A percentile compares a stretch with the other conserved stretches of the same genome.
These are phyloP conservation scores for Diaporthe vaccinii DNA, from an alignment of 2,329 filamentous ascomycete genomes.

Conservation along the genomic window DNA sequence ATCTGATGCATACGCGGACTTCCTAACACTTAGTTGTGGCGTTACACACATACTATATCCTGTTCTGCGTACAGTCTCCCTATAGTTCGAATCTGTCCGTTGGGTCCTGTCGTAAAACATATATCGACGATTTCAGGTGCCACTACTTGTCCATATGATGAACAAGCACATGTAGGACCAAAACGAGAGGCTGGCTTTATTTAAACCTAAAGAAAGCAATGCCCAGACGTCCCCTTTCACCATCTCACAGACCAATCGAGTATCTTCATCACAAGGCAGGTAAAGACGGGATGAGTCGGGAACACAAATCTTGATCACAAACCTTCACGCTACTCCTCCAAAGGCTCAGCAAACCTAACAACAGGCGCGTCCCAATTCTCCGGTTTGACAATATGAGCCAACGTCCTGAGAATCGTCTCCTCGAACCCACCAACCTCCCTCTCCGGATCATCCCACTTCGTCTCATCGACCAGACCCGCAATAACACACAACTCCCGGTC, in stretches of 20 bases:
- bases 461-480: not conserved
- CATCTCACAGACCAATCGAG: not conserved
- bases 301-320: not conserved
- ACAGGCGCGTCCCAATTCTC: not conserved
- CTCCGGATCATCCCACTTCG: constrained; percentile 15
- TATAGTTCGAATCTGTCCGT: not conserved
- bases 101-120: not conserved
- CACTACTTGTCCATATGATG: not conserved
- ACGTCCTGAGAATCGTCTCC: not conserved
- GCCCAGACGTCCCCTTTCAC: not conserved
- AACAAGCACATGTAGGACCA: not conserved
- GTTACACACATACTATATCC: not conserved
- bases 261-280: too few species aligned
- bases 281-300: not conserved
- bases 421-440: constrained; percentile 5
- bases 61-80: not conserved
- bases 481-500: constrained; percentile 15
- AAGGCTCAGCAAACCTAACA: not conserved
- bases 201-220: not conserved
- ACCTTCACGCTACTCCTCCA: not conserved
- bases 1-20: too few species aligned
- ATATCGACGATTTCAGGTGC: not conserved
- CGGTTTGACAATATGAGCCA: constrained; percentile 18
- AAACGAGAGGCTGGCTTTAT: too few species aligned
- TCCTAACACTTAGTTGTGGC: too few species aligned